Conservation (phyloP, 768 basidiomycete species). For the Auriscalpium orientale region DNA sequence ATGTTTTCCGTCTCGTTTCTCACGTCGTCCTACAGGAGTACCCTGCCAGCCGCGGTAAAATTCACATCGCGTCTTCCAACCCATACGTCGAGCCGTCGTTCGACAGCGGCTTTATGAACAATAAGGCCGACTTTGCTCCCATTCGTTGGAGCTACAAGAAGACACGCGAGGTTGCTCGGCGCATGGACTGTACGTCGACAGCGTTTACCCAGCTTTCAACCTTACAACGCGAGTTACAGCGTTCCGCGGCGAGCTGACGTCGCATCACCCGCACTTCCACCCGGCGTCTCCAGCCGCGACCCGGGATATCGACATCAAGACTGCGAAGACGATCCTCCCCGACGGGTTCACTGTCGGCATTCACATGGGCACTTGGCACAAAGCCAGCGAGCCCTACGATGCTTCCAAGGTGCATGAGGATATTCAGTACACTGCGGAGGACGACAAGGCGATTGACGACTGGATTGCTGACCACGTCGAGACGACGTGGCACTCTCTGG, state of each 20-base stretch:
- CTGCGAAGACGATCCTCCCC: slow-evolving; percentile 54
- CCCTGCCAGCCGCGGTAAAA: slow-evolving; percentile 67
- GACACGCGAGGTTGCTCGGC: slow-evolving; percentile 61
- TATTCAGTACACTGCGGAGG: slow-evolving; percentile 58
- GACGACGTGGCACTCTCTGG: slow-evolving; percentile 72
- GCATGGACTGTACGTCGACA: slow-evolving; percentile 51
- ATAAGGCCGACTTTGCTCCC: slow-evolving; percentile 71
- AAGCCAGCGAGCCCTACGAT: slow-evolving; percentile 46
- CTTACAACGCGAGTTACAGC: slow-evolving; percentile 27
- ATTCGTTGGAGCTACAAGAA: slow-evolving; percentile 76
- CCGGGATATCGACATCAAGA: slow-evolving; percentile 59
- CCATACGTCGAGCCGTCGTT: slow-evolving; percentile 59
- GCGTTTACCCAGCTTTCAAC: not conserved
- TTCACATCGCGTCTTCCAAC: slow-evolving; percentile 52
- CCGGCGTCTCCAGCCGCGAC: slow-evolving; percentile 54
- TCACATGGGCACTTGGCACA: slow-evolving; percentile 68
- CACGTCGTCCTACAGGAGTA: slow-evolving; percentile 41
- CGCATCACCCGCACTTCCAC: slow-evolving; percentile 71
- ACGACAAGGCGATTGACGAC: slow-evolving; percentile 66
- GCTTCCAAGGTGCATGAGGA: slow-evolving; percentile 53
- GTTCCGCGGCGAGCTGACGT: slow-evolving; percentile 65
- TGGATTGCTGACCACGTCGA: slow-evolving; percentile 67
- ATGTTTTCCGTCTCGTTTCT: not conserved
- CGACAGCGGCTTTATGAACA: slow-evolving; percentile 74
- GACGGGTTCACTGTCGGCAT: slow-evolving; percentile 59